Conservation (phyloP, 2,329 filamentous ascomycete genomes). For the Calonectria henricotiae region DNA sequence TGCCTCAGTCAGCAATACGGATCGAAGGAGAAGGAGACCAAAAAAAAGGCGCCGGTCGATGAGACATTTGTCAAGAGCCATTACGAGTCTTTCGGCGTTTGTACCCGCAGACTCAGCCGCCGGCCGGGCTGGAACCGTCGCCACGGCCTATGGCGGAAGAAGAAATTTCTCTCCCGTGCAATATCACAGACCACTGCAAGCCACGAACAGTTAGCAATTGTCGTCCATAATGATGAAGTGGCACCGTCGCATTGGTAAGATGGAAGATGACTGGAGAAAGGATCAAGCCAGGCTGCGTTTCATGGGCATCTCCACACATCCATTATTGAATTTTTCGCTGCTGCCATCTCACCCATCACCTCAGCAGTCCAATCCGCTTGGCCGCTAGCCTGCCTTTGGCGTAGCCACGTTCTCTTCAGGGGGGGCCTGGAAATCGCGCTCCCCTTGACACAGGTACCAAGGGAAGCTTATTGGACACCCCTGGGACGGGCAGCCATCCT, state of each 20-base stretch:
- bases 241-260: conserved; percentile 29
- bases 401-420: conserved; percentile 16
- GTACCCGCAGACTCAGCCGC: conserved; percentile 25
- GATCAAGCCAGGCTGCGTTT: conserved; percentile 27
- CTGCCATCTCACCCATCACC: conserved; percentile 25
- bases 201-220: not conserved
- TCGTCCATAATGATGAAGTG: conserved; percentile 29
- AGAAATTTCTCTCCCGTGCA: conserved; percentile 13
- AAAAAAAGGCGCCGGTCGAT: conserved; percentile 9
- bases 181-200: conserved; percentile 26
- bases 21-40: not conserved
- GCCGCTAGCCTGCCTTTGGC: not conserved
- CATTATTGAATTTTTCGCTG: conserved; percentile 23
- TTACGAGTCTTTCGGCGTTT: conserved; percentile 19
- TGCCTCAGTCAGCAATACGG: conserved; percentile 23
- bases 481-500: conserved; percentile 32
- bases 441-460: conserved; percentile 48
- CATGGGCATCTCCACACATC: conserved; percentile 34
- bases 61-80: conserved; percentile 13
- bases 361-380: conserved; percentile 3
- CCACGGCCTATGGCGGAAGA: conserved; percentile 12
- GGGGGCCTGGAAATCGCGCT: conserved; percentile 31
- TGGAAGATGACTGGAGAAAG: conserved; percentile 31
- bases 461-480: conserved; percentile 52
- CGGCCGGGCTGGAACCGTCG: conserved; percentile 12